Evolutionary conservation across 2,329 filamentous ascomycete species (phyloP).

Genomic region (Septoria linicola): DNA sequence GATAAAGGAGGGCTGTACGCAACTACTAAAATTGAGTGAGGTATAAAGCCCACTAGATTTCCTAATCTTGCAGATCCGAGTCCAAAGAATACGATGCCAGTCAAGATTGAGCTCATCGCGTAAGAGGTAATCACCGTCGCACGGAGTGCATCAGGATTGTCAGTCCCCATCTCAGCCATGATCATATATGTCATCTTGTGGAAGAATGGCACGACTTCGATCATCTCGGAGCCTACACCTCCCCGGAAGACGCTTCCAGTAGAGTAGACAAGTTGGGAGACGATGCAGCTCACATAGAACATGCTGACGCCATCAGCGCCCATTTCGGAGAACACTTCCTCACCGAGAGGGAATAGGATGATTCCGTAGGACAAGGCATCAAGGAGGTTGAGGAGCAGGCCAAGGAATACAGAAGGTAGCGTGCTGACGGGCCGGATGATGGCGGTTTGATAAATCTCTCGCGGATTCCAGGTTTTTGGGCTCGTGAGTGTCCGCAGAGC

Average conservation of each 20-base stretch:
- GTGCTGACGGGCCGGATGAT: slow-evolving; percentile 68
- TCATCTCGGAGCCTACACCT: slow-evolving; percentile 93
- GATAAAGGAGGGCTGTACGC: no score
- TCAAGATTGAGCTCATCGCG: slow-evolving; percentile 84
- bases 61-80: slow-evolving; percentile 87
- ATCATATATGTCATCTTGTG: slow-evolving; percentile 97
- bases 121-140: slow-evolving; percentile 93
- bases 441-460: slow-evolving; percentile 61
- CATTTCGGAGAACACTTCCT: slow-evolving; percentile 78
- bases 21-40: slow-evolving; percentile 93
- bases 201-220: slow-evolving; percentile 97
- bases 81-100: slow-evolving; percentile 84
- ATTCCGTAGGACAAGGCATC: slow-evolving; percentile 96
- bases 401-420: slow-evolving; percentile 83
- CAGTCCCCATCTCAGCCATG: slow-evolving; percentile 71
- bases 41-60: slow-evolving; percentile 94
- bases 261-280: slow-evolving; percentile 89
- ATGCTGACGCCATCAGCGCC: slow-evolving; percentile 95
- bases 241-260: slow-evolving; percentile 85
- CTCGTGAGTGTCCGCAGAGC: slow-evolving; percentile 46
- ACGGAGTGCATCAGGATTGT: slow-evolving; percentile 80
- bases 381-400: slow-evolving; percentile 84
- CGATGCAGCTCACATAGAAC: slow-evolving; percentile 96
- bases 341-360: slow-evolving; percentile 82
- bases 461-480: slow-evolving; percentile 71